These are phyloP conservation scores for Ceratocystis colombiana DNA, from an alignment of 2,329 filamentous ascomycete species.

Conservation along the genomic window DNA sequence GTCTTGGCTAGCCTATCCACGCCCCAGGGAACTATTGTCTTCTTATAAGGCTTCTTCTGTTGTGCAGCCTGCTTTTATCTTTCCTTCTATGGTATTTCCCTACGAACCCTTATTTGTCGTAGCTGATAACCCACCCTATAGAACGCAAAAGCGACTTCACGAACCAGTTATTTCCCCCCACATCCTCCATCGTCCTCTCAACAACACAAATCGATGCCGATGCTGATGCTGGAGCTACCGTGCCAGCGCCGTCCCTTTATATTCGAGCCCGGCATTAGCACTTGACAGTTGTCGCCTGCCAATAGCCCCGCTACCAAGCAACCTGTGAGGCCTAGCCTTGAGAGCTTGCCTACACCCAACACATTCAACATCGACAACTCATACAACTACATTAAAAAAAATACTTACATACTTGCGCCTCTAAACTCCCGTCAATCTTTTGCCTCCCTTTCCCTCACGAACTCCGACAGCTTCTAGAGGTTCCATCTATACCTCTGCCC, in stretches of 20 bases:
- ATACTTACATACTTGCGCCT: not conserved
- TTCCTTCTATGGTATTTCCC: not conserved
- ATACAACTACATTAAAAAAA: not conserved
- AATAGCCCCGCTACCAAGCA: not conserved
- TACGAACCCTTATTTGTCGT: not conserved
- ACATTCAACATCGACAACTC: not conserved
- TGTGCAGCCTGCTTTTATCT: not conserved
- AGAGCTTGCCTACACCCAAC: not conserved
- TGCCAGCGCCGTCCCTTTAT: conserved; percentile 23
- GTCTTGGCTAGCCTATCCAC: not conserved
- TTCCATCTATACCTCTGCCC: no score
- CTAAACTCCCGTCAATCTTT: not conserved
- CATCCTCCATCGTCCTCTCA: not conserved
- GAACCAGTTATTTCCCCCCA: not conserved
- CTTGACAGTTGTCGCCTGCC: conserved; percentile 20
- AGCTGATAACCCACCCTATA: not conserved
- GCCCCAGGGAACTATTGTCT: no score
- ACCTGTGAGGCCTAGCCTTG: not conserved
- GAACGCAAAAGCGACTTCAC: not conserved
- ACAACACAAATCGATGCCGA: conserved; percentile 14
- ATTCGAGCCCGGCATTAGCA: conserved; percentile 23
- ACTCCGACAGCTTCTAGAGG: no score
- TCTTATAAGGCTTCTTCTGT: not conserved
- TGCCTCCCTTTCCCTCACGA: not conserved
- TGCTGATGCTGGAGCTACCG: conserved; percentile 24